These are phyloP conservation scores for Dalbergia cultrata DNA, from an alignment of 306 rosid genomes.

Conservation along the genomic window DNA sequence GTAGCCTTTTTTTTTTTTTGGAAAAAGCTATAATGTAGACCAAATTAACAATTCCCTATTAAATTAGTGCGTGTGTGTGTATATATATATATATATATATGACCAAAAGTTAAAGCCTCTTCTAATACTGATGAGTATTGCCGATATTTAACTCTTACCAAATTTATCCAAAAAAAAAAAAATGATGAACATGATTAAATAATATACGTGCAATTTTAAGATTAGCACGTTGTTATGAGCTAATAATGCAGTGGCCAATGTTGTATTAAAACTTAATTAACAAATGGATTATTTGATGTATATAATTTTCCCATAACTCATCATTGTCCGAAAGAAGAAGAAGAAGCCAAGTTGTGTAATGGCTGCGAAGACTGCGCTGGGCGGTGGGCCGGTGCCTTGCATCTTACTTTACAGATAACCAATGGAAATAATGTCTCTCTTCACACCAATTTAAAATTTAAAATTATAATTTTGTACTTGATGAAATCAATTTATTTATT, in stretches of 20 bases:
- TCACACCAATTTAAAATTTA: background rate
- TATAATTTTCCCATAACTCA: background rate
- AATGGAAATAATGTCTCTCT: conserved; percentile 6
- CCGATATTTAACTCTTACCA: background rate
- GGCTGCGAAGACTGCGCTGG: conserved; percentile 43
- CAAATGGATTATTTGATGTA: background rate
- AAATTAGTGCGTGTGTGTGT: background rate
- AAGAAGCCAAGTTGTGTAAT: conserved; percentile 15
- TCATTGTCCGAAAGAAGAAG: conserved; percentile 13
- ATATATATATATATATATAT: too few species aligned
- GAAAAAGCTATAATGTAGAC: background rate
- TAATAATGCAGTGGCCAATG: conserved; percentile 3
- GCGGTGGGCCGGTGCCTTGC: conserved; percentile 54
- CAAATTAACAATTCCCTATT: background rate
- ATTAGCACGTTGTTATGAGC: conserved; percentile 29
- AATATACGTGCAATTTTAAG: conserved; percentile 18
- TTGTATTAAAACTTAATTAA: background rate
- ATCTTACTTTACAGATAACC: conserved; percentile 45
- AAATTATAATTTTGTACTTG: background rate
- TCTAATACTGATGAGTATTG: background rate
- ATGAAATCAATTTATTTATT: background rate
- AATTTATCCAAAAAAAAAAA: too few species aligned
- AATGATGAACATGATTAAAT: background rate
- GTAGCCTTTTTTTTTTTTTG: too few species aligned
- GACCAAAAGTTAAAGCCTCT: too few species aligned